Evolutionary conservation across 129 eudicot species (phyloP).

Genomic region (Flaveria ramosissima): DNA sequence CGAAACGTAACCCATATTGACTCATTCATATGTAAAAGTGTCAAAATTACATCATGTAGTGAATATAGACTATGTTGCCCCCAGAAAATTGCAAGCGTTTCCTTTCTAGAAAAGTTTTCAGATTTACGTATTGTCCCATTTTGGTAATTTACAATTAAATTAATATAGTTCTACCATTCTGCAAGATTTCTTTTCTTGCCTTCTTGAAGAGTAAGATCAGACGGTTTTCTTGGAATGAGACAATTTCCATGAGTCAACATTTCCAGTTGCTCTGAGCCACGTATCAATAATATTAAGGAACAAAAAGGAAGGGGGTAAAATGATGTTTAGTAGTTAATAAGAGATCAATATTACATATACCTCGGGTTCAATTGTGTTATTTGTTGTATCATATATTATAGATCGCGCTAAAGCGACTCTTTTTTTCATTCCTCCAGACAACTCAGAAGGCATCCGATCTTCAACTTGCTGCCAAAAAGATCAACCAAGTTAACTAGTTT

Average conservation of each 20-base stretch:
- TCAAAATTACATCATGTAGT: background rate
- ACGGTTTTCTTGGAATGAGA: background rate
- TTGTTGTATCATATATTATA: slow-evolving; percentile 78
- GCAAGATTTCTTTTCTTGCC: background rate
- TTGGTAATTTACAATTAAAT: background rate
- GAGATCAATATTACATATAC: slow-evolving; percentile 37
- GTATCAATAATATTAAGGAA: background rate
- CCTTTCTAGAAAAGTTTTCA: background rate
- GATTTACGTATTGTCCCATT: background rate
- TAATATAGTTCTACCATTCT: slow-evolving; percentile 4
- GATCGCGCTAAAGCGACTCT: slow-evolving; percentile 97
- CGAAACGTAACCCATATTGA: background rate
- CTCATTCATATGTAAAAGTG: background rate
- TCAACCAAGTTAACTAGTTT: slow-evolving; percentile 20
- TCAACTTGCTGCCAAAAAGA: slow-evolving; percentile 76
- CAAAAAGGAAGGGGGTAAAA: background rate
- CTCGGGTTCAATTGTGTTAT: slow-evolving; percentile 84
- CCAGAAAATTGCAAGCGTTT: slow-evolving; percentile 2
- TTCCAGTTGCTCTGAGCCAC: slow-evolving; percentile 4
- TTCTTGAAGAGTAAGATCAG: background rate
- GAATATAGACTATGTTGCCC: background rate
- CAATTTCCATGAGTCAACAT: slow-evolving; percentile 12
- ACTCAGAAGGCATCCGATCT: slow-evolving; percentile 91
- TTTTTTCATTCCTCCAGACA: slow-evolving; percentile 99
- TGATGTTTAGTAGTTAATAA: slow-evolving; percentile 9